Evolutionary conservation across 2,329 filamentous ascomycete species (phyloP).

Genomic region (Thielaviopsis cerberus): DNA sequence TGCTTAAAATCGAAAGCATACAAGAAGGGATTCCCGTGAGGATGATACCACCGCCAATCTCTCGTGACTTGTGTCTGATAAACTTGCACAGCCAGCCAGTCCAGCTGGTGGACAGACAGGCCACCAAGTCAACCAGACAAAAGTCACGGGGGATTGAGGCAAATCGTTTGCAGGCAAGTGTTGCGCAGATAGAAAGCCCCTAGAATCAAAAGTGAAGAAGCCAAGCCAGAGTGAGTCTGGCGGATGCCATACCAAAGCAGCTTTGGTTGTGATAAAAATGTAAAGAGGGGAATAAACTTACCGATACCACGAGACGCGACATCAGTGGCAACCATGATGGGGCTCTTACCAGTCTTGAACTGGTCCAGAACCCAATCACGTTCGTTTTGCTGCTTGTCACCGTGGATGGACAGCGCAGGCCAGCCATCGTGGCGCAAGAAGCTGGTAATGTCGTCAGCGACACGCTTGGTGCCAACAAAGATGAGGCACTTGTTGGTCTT

Average conservation of each 20-base stretch:
- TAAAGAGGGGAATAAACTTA: slow-evolving; percentile 53
- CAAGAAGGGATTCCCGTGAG: background rate
- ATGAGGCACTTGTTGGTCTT: slow-evolving; percentile 82
- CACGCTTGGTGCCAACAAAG: slow-evolving; percentile 84
- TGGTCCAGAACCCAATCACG: slow-evolving; percentile 98
- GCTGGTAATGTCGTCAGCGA: slow-evolving; percentile 92
- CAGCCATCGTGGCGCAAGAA: slow-evolving; percentile 96
- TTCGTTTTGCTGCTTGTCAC: slow-evolving; percentile 98
- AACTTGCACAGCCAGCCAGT: background rate
- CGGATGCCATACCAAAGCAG: slow-evolving; percentile 27
- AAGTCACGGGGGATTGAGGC: slow-evolving; percentile 5
- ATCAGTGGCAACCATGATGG: slow-evolving; percentile 99
- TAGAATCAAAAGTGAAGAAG: slow-evolving; percentile 89
- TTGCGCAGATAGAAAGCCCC: slow-evolving; percentile 72
- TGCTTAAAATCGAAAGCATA: background rate
- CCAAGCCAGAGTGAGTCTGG: slow-evolving; percentile 42
- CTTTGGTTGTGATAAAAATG: slow-evolving; percentile 17
- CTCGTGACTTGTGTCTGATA: background rate
- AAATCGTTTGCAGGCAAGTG: slow-evolving; percentile 45
- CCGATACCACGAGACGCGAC: slow-evolving; percentile 99
- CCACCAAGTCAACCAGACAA: slow-evolving; percentile 48
- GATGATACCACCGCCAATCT: background rate
- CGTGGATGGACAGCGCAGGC: slow-evolving; percentile 94
- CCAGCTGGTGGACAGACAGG: no score
- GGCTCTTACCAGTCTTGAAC: slow-evolving; percentile 98